Base-by-base conservation (phyloP, 345 rosid species). In the Lenwebbia sp. region DNA sequence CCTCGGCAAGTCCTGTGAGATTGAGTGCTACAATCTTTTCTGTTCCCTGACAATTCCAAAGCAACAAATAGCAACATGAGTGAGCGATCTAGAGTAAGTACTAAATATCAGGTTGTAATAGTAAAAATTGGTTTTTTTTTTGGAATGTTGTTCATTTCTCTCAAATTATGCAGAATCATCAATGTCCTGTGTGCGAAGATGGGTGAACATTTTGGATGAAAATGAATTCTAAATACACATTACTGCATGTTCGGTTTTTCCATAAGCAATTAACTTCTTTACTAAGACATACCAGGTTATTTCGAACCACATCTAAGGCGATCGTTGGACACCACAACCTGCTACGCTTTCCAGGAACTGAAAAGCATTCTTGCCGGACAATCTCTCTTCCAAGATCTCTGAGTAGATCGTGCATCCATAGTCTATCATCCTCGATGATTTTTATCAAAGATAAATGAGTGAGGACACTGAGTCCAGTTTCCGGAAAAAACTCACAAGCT, bases 381-480 rank as follows among this genome's bases (percentile, higher is more conserved):
- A 62, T 62, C 21, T 1, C 41, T 62, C 75, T 62, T 30, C 75
- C 75, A 7, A 62, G 40, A 62, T 62, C 75, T 62, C 11, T 62
- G 1, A 62, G 75, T 7, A 15, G 75, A 22, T 62, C 22, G 11
- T 62, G 41, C 75, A 62, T 62, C 41, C 1, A 1, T 1, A 82
- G 2, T 0, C 6, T 50, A 5, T 82, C 56, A 82, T 50, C 13
- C 1, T 14, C 13, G 3, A 1, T 14, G 13, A 82, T 0, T 11
- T 82, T 82, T 49, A 82, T 51, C 57, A 82, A 23, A 22, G 84
- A 82, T 26, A 51, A 49, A 26, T 50, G 56, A 9, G 26, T 11
- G 1, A 82, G 56, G 13, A 0, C 22, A 3, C 1, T 0, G 3
- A 82, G 21, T 25, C 5, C 14, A 51, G 7, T 0, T 1, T 15